A percentile compares a stretch with the other conserved stretches of the same genome.
Evolutionary conservation across 805 yeast species (phyloP).

Genomic region (Clavispora santaluciae): DNA sequence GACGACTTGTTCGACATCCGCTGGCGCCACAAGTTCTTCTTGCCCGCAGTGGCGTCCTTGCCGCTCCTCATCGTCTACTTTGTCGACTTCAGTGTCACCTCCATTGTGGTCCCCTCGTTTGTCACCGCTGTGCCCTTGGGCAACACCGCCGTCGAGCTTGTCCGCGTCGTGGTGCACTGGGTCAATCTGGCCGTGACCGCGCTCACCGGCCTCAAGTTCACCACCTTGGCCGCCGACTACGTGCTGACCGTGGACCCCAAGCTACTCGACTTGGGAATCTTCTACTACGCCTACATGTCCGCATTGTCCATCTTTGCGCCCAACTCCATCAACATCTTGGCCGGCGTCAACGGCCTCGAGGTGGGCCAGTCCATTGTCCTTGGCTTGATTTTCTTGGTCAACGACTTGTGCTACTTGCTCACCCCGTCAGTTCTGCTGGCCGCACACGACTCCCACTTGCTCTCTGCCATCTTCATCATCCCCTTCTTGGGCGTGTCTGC

Average conservation of each 20-base stretch:
- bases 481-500: conserved; percentile 86
- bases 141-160: conserved; percentile 17
- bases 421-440: conserved; percentile 35
- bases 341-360: conserved; percentile 95
- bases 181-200: conserved; percentile 30
- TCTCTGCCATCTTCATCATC: conserved; percentile 71
- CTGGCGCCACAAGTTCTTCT: conserved; percentile 95
- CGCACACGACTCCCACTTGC: conserved; percentile 76
- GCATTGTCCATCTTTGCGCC: conserved; percentile 92
- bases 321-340: conserved; percentile 89
- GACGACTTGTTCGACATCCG: conserved; percentile 94
- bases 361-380: conserved; percentile 90
- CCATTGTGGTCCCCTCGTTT: conserved; percentile 74
- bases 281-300: conserved; percentile 88
- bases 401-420: conserved; percentile 69
- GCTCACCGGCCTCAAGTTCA: conserved; percentile 35
- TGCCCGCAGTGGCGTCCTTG: conserved; percentile 91
- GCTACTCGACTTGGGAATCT: conserved; percentile 67
- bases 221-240: conserved; percentile 32
- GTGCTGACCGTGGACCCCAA: conserved; percentile 35
- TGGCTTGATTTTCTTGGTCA: conserved; percentile 62
- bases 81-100: conserved; percentile 90
- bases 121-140: conserved; percentile 36
- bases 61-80: conserved; percentile 89
- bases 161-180: conserved; percentile 19